Percentiles rank a stretch among this genome's conserved stretches.
Conservation (phyloP, 495 filamentous ascomycete species). For the Hypoxylon lienhwacheense region DNA sequence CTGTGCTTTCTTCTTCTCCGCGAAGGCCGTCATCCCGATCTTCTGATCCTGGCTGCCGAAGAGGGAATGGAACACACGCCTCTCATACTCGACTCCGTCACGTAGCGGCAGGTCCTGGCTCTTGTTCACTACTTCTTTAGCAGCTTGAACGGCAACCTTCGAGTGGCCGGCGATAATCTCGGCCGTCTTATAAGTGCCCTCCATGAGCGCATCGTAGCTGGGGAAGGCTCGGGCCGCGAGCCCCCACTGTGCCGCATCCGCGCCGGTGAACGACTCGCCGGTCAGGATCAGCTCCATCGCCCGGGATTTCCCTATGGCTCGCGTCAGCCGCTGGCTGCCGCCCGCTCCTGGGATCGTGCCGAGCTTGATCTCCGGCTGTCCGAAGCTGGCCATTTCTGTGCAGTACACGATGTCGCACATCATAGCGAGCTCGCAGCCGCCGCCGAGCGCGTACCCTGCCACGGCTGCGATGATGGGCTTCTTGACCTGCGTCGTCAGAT, state of each 20-base stretch:
- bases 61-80: constrained; percentile 84
- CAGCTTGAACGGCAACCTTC: constrained; percentile 79
- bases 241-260: constrained; percentile 86
- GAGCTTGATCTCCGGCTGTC: constrained; percentile 94
- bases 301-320: constrained; percentile 81
- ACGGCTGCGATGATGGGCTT: constrained; percentile 94
- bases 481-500: constrained; percentile 75
- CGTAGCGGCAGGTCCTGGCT: constrained; percentile 82
- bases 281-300: constrained; percentile 96
- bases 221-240: constrained; percentile 81
- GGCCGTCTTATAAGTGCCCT: constrained; percentile 75
- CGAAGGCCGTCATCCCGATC: constrained; percentile 95
- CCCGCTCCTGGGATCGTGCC: constrained; percentile 92
- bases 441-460: constrained; percentile 89
- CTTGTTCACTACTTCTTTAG: constrained; percentile 98
- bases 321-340: constrained; percentile 84
- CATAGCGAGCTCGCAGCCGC: constrained; percentile 95
- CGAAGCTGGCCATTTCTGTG: constrained; percentile 78
- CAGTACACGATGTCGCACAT: constrained; percentile 97
- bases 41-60: constrained; percentile 97
- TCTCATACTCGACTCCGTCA: constrained; percentile 93
- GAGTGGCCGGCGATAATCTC: constrained; percentile 85
- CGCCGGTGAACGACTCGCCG: constrained; percentile 76
- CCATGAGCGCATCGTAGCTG: constrained; percentile 78
- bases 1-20: constrained; percentile 89